A percentile compares a stretch with the other conserved stretches of the same genome.
Evolutionary conservation across 176 grass and related monocot genomes (phyloP).

Genomic region (Zea mays): DNA sequence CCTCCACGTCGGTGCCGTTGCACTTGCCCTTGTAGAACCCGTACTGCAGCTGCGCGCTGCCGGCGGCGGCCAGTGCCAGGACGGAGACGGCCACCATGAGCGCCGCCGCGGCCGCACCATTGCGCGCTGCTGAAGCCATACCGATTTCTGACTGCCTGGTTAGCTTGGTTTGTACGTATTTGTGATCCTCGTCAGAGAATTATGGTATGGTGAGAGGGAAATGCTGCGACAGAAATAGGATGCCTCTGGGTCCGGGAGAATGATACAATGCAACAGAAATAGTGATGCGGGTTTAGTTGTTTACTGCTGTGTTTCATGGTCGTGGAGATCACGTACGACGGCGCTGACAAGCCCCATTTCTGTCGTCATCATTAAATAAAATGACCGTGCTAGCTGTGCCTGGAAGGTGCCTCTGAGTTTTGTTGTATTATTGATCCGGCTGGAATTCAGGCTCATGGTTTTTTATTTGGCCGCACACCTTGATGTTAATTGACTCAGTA

Average conservation of each 20-base stretch:
- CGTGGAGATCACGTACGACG: conserved; percentile 37
- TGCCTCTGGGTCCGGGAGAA: too few relatives aligned
- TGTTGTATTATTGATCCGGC: conserved; percentile 6
- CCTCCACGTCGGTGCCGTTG: conserved; percentile 39
- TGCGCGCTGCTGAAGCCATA: conserved; percentile 14
- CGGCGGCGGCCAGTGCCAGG: conserved; percentile 12
- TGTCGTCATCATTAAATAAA: background rate
- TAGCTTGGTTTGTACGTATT: background rate
- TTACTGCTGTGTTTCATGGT: background rate
- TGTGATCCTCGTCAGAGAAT: background rate
- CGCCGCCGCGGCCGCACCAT: background rate
- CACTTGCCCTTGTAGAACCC: conserved; percentile 53
- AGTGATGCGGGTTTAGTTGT: conserved; percentile 23
- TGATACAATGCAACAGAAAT: background rate
- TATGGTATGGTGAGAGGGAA: background rate
- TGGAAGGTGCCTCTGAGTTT: background rate
- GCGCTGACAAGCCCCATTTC: background rate
- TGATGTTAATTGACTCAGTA: background rate
- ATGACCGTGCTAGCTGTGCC: background rate
- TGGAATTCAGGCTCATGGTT: background rate
- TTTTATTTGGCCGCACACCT: background rate
- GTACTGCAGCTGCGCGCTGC: conserved; percentile 28
- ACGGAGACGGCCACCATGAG: conserved; percentile 4
- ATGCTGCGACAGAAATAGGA: too few relatives aligned
- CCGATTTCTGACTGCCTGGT: too few relatives aligned